Evolutionary conservation across 192 early-diverging fungal species (phyloP).

Genomic region (Backusella parvicylindrica): DNA sequence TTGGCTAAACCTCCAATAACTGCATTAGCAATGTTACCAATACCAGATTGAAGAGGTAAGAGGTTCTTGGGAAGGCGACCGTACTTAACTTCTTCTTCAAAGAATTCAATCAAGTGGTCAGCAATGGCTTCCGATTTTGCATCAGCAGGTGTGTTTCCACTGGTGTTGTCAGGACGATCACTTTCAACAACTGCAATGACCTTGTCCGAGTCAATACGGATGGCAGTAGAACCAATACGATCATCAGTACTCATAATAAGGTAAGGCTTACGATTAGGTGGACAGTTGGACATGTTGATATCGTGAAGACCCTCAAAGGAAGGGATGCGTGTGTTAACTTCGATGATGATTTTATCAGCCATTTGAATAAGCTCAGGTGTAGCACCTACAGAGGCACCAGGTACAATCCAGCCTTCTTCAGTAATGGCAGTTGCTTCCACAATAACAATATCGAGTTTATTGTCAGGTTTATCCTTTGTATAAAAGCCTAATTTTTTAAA

Average conservation of each 20-base stretch:
- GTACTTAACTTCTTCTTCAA: slow-evolving; percentile 37
- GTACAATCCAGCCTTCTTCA: slow-evolving; percentile 38
- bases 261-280: slow-evolving; percentile 37
- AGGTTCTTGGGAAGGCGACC: slow-evolving; percentile 33
- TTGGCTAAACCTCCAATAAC: slow-evolving; percentile 38
- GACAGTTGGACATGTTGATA: slow-evolving; percentile 23
- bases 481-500: slow-evolving; percentile 22
- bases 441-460: slow-evolving; percentile 37
- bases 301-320: slow-evolving; percentile 42
- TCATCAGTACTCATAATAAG: slow-evolving; percentile 36
- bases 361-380: slow-evolving; percentile 38
- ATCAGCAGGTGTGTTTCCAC: slow-evolving; percentile 27
- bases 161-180: slow-evolving; percentile 24
- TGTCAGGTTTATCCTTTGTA: slow-evolving; percentile 30
- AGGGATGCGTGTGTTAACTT: slow-evolving; percentile 40
- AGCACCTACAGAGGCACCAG: slow-evolving; percentile 39
- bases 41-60: slow-evolving; percentile 37
- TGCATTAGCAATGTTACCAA: slow-evolving; percentile 43
- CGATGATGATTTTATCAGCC: slow-evolving; percentile 35
- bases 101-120: slow-evolving; percentile 35
- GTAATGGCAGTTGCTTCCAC: slow-evolving; percentile 39
- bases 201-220: slow-evolving; percentile 36
- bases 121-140: slow-evolving; percentile 27
- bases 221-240: slow-evolving; percentile 31
- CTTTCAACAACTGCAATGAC: slow-evolving; percentile 35